Percentiles rank a stretch among this genome's conserved stretches.
Evolutionary conservation across 441 rosid species (phyloP).

Genomic region (Oxalis stricta): DNA sequence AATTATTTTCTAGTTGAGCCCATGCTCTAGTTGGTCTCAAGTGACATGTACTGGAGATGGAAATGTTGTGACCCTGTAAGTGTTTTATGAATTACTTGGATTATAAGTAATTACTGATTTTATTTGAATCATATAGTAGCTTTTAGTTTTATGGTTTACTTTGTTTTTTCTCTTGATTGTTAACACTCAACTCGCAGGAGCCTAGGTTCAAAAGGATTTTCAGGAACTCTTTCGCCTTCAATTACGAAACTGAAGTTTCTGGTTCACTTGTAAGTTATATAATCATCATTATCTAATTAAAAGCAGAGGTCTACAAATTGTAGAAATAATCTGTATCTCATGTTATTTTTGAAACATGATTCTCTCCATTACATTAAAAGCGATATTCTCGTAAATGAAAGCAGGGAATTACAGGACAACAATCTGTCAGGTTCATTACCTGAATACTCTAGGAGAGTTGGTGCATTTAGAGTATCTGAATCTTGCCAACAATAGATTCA

Average conservation of each 20-base stretch:
- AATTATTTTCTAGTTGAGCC: slow-evolving; percentile 49
- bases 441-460: slow-evolving; percentile 53
- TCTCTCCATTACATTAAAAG: no score
- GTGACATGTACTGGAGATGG: slow-evolving; percentile 62
- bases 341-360: neutral
- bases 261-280: slow-evolving; percentile 63
- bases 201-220: slow-evolving; percentile 61
- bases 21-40: slow-evolving; percentile 84
- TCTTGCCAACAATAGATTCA: slow-evolving; percentile 70
- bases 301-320: neutral
- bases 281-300: slow-evolving; percentile 4
- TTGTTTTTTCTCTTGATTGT: neutral
- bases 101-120: neutral
- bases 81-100: slow-evolving; percentile 10
- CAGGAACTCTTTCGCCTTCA: slow-evolving; percentile 69
- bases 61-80: slow-evolving; percentile 64
- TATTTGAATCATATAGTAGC: neutral
- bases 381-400: no score
- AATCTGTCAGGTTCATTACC: slow-evolving; percentile 55
- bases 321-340: neutral
- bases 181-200: slow-evolving; percentile 31
- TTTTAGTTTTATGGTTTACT: neutral
- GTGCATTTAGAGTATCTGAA: slow-evolving; percentile 43
- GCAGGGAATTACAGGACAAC: slow-evolving; percentile 87
- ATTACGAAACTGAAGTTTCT: slow-evolving; percentile 57